Percentiles rank a stretch among this genome's conserved stretches.
Evolutionary conservation across 2,329 filamentous ascomycete genomes (phyloP).

Genomic region (Leptoxyphium fumago): DNA sequence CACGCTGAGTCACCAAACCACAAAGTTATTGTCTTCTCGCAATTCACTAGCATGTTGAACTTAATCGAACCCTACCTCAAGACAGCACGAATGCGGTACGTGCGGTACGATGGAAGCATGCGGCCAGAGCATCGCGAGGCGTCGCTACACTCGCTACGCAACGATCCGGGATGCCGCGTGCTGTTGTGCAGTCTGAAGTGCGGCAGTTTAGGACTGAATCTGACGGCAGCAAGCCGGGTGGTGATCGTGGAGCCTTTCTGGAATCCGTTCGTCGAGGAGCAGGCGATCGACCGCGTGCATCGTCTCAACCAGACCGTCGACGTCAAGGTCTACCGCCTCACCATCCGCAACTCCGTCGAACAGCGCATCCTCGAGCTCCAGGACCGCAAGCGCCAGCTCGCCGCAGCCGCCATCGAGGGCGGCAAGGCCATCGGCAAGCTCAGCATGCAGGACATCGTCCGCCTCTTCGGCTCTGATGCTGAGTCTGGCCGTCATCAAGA

Average conservation of each 20-base stretch:
- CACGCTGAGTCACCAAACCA: constrained; percentile 62
- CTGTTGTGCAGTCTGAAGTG: constrained; percentile 90
- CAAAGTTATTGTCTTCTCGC: constrained; percentile 97
- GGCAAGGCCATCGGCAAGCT: constrained; percentile 69
- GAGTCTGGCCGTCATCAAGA: constrained; percentile 27
- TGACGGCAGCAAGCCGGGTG: constrained; percentile 85
- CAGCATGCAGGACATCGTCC: constrained; percentile 83
- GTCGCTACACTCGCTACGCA: constrained; percentile 61
- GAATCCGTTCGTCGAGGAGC: constrained; percentile 96
- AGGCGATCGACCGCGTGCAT: constrained; percentile 96
- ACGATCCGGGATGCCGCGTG: constrained; percentile 60
- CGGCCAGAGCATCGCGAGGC: constrained; percentile 83
- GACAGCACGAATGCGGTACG: constrained; percentile 59
- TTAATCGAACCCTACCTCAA: constrained; percentile 83
- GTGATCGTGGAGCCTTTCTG: constrained; percentile 96
- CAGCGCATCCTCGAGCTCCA: constrained; percentile 89
- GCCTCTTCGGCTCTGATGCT: constrained; percentile 65
- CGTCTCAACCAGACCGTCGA: constrained; percentile 94
- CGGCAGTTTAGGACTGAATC: constrained; percentile 79
- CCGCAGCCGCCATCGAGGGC: constrained; percentile 80
- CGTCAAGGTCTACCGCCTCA: constrained; percentile 89
- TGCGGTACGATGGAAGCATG: constrained; percentile 92
- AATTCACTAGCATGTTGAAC: constrained; percentile 97
- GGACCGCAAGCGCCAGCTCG: constrained; percentile 80
- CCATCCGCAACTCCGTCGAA: constrained; percentile 74